A percentile compares a stretch with the other conserved stretches of the same genome.
Evolutionary conservation across 1,284 basidiomycete species (phyloP).

Genomic region (Neotropicomus parvogracilis): DNA sequence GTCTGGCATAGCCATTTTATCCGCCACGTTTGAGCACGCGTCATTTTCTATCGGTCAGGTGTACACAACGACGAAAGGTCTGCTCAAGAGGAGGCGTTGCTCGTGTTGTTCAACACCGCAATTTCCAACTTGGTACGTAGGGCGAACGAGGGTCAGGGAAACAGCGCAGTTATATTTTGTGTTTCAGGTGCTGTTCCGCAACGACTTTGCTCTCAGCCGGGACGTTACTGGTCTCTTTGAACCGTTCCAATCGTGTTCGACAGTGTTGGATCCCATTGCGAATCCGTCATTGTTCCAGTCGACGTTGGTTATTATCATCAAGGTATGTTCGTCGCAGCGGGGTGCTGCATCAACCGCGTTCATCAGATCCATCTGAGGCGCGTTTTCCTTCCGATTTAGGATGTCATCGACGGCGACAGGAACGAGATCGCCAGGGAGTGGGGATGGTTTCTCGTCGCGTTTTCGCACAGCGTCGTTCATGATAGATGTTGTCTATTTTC

Average conservation of each 20-base stretch:
- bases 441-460: slow-evolving; percentile 6
- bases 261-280: slow-evolving; percentile 52
- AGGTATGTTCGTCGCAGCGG: slow-evolving; percentile 34
- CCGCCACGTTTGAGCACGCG: neutral
- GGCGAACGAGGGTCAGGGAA: no score
- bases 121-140: slow-evolving; percentile 48
- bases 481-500: neutral
- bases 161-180: no score
- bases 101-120: slow-evolving; percentile 62
- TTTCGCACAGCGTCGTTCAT: neutral
- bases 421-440: slow-evolving; percentile 56
- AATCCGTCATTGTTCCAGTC: slow-evolving; percentile 61
- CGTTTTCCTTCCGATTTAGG: slow-evolving; percentile 32
- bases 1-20: neutral
- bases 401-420: slow-evolving; percentile 57
- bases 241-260: slow-evolving; percentile 61
- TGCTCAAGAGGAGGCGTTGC: slow-evolving; percentile 58
- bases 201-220: slow-evolving; percentile 55
- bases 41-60: slow-evolving; percentile 34
- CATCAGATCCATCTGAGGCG: neutral
- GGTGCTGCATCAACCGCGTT: fast-evolving
- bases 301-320: slow-evolving; percentile 59
- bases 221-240: slow-evolving; percentile 60
- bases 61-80: slow-evolving; percentile 61
- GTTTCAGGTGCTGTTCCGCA: no score